Percentiles rank a stretch among this genome's conserved stretches.
Evolutionary conservation across 768 basidiomycete genomes (phyloP).

Genomic region (Agaricus subrufescens): DNA sequence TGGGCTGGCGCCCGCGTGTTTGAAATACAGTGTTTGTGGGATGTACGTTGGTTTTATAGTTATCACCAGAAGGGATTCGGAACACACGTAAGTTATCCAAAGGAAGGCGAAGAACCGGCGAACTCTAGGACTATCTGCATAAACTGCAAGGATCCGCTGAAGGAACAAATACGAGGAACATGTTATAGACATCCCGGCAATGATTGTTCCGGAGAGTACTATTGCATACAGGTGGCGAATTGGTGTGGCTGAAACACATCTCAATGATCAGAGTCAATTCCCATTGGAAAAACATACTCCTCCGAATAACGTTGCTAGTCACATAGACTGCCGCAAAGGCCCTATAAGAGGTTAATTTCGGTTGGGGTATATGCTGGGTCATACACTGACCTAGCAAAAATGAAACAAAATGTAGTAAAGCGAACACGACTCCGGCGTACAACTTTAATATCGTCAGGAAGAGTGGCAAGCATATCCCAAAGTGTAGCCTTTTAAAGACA

Average conservation of each 20-base stretch:
- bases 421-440: neutral
- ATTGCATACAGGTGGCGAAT: neutral
- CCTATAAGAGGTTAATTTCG: neutral
- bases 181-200: neutral
- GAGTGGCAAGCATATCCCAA: neutral
- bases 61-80: slow-evolving; percentile 15
- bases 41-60: slow-evolving; percentile 17
- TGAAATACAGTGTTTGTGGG: slow-evolving; percentile 20
- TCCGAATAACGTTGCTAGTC: neutral
- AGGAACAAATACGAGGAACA: slow-evolving; percentile 25
- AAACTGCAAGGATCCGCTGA: slow-evolving; percentile 26
- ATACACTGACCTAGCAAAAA: neutral
- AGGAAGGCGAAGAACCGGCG: slow-evolving; percentile 20
- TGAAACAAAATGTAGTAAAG: neutral
- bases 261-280: too few species aligned
- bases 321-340: neutral
- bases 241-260: neutral
- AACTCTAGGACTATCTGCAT: slow-evolving; percentile 16
- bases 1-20: too few species aligned
- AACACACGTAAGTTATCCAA: slow-evolving; percentile 20
- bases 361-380: neutral
- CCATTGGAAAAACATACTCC: neutral
- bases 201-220: neutral
- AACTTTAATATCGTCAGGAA: neutral
- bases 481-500: neutral